Base-by-base conservation (phyloP, 257 asterid genomes). In the Salvia hispanica region DNA sequence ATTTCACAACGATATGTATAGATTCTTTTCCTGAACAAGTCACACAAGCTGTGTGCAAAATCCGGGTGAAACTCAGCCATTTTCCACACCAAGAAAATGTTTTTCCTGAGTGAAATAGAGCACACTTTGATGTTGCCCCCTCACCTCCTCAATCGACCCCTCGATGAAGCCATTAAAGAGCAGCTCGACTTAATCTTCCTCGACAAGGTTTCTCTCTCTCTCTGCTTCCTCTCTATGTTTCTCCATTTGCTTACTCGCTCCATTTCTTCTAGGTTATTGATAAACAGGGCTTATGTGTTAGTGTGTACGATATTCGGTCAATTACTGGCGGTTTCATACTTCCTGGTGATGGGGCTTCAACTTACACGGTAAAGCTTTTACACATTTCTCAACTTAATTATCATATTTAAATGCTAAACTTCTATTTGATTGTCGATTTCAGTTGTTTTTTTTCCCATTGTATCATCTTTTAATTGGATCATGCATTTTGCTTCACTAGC, bases 261-360 rank as follows among this genome's bases (percentile, higher is more conserved):
- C 34, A 13, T 0, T 21, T 70, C 48, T 73, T 61, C 51, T 69
- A 92, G 98, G 91, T 88, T 51, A 80, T 92, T 36, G 83, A 84
- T 7, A 78, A 87, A 15, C 56, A 87, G 54, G 98, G 98, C 58
- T 81, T 92, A 9, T 82, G 95, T 63, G 59, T 87, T 6, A 86
- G 92, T 70, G 82, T 93, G 37, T 90, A 85, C 14, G 97, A 93
- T 75, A 80, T 93, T 69, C 80, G 69, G 62, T 83, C 94, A 21
- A 77, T 88, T 61, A 81, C 84, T 8, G 99, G 96, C 45, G 99
- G 99, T 5, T 86, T 88, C 62, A 74, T 93, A 42, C 76, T 70
- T 74, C 80, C 99, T 2, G 78, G 90, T 58, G 92, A 88, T 11
- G 99, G 99, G 53, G 95, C 95, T 74, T 83, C 97, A 45, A 90